Percentiles rank a stretch among this genome's conserved stretches.
Evolutionary conservation across 2,329 filamentous ascomycete species (phyloP).

Genomic region (Curvularia hawaiiensis): DNA sequence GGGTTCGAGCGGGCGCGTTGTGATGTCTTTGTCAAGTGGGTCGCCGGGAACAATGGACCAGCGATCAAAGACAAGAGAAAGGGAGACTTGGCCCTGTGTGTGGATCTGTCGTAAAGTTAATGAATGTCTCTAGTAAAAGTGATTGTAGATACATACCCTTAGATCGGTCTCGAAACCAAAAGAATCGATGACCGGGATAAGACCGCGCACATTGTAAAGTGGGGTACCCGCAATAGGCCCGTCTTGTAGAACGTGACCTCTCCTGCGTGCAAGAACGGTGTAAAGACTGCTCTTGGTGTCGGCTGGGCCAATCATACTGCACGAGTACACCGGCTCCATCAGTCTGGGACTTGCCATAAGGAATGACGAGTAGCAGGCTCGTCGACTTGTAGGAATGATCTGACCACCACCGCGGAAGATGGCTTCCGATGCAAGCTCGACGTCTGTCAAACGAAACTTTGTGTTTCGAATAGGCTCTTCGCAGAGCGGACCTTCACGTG

Average conservation of each 20-base stretch:
- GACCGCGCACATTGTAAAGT: conserved; percentile 85
- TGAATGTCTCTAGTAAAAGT: not conserved
- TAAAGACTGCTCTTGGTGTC: conserved; percentile 89
- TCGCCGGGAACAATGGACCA: conserved; percentile 97
- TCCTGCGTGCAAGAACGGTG: conserved; percentile 83
- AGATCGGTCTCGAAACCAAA: conserved; percentile 99
- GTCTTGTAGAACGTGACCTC: conserved; percentile 94
- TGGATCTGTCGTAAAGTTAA: conserved; percentile 64
- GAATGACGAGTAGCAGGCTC: conserved; percentile 95
- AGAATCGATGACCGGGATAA: conserved; percentile 94
- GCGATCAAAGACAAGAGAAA: conserved; percentile 91
- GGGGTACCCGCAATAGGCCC: conserved; percentile 93
- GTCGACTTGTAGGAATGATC: conserved; percentile 92
- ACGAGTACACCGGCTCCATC: conserved; percentile 95
- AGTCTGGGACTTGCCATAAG: conserved; percentile 94
- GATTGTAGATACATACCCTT: conserved; percentile 48
- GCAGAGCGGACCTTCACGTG: conserved; percentile 91
- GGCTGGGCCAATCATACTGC: conserved; percentile 90
- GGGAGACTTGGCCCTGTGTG: conserved; percentile 88
- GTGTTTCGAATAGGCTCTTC: conserved; percentile 99
- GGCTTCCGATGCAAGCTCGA: conserved; percentile 82
- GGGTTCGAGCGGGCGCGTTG: conserved; percentile 82
- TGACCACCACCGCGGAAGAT: conserved; percentile 96
- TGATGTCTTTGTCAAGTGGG: conserved; percentile 85
- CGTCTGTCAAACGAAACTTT: conserved; percentile 95